Base-by-base conservation (phyloP, 139 green algal species). In the Chlamydomonas sp. region DNA sequence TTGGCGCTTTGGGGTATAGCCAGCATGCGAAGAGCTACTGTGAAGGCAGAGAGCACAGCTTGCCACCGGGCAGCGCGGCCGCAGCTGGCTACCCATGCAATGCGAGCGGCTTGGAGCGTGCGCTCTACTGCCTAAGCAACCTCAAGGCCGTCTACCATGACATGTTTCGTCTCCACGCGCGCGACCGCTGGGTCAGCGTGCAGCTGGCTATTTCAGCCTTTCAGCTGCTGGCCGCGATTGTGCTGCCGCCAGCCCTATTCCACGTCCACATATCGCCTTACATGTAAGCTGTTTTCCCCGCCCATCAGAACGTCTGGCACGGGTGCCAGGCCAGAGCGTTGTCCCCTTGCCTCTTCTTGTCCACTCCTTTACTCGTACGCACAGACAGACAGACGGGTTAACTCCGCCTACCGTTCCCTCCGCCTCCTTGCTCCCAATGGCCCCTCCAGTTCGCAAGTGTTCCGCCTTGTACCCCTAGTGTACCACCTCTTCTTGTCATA, bases 21-120 rank as follows among this genome's bases (percentile, higher is more conserved):
- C 67, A 78, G 60, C 80, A 85, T 31, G 80, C 80, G 9, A 85
- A 85, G 69, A 68, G 68, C 4, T 78, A 71, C 62, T 85, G 80
- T 15, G 17, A 20, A 3, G 60, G 67, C 3, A 17, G 31, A 17
- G 59, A 17, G 3, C 68, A 78, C 18, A 69, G n/a, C 31, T 20
- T 85, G 18, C 80, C 80, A 4, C 68, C 68, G 1, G 6, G 63
- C 31, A 64, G 20, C 58, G 4, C 17, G 18, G n/a, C 64, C 18
- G 68, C 78, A 3, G 72, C 20, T 6, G 18, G 7, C 1, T 85
- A 79, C 59, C 80, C 80, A 16, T 85, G 80, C 59, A 18, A 78
- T 15, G 68, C 17, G 18, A 68, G 80, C 10, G 57, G 7, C 7
- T 16, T 17, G 3, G 63, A 4, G 59, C 80, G 80, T 3, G 80